Percentiles rank a stretch among this genome's conserved stretches.
These are phyloP conservation scores for Taphrina pruni DNA, from an alignment of 1,139 yeast genomes.

Conservation along the genomic window DNA sequence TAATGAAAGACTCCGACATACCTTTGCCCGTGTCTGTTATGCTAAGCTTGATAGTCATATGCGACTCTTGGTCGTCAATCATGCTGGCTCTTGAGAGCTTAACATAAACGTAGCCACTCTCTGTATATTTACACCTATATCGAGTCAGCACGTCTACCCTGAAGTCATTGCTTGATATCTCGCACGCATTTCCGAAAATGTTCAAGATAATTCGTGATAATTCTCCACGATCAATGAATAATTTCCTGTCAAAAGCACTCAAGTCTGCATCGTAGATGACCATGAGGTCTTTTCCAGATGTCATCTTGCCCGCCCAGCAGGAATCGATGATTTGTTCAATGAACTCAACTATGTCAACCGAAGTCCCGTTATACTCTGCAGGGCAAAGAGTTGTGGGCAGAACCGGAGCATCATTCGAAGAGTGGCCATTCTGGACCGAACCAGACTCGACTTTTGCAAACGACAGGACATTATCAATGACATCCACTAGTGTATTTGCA, in stretches of 20 bases:
- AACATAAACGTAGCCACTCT: constrained; percentile 63
- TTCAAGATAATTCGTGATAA: constrained; percentile 81
- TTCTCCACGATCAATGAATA: constrained; percentile 34
- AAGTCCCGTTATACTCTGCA: neutral
- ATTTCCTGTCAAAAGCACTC: neutral
- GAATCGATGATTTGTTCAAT: constrained; percentile 26
- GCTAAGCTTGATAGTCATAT: constrained; percentile 68
- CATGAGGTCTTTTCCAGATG: constrained; percentile 6
- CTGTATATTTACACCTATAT: constrained; percentile 89
- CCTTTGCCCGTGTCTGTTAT: constrained; percentile 84
- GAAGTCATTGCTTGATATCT: neutral
- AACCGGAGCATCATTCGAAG: neutral
- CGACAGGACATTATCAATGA: constrained; percentile 35
- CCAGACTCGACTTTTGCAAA: neutral
- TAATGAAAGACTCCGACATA: constrained; percentile 79
- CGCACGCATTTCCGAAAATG: constrained; percentile 68
- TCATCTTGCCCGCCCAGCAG: constrained; percentile 33
- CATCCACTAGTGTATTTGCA: constrained; percentile 38
- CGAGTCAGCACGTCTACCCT: constrained; percentile 52
- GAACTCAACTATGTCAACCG: constrained; percentile 22
- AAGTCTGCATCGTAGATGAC: constrained; percentile 1
- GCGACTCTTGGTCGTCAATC: neutral
- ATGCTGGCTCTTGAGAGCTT: neutral
- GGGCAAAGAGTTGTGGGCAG: neutral
- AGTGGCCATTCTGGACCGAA: too few relatives aligned